phyloP scores from a whole-genome alignment of 805 yeast species.

The Candida cerambycidarum region DNA sequence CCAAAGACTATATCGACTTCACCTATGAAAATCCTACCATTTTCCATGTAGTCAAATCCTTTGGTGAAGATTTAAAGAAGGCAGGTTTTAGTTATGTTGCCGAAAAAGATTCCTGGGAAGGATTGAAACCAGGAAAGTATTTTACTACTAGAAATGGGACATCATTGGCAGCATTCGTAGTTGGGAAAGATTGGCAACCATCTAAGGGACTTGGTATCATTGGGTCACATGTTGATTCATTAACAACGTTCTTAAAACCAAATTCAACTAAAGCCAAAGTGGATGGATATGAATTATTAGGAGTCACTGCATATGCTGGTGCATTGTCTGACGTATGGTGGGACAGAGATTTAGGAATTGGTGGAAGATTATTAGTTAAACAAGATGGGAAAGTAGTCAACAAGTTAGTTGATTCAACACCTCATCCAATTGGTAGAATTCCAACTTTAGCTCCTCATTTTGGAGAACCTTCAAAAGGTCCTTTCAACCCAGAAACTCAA shows the following conservation, averaged over 20 bases:
- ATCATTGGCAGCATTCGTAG: conserved; percentile 35
- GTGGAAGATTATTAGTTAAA: conserved; percentile 34
- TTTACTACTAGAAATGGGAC: conserved; percentile 30
- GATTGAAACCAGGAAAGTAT: conserved; percentile 19
- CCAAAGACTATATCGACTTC: conserved; percentile 25
- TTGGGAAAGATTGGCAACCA: conserved; percentile 39
- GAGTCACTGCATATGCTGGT: conserved; percentile 44
- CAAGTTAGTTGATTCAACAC: conserved; percentile 31
- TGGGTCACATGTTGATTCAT: conserved; percentile 38
- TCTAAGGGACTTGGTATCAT: conserved; percentile 15
- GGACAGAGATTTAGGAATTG: conserved; percentile 44
- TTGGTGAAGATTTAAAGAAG: conserved; percentile 21
- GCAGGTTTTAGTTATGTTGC: conserved; percentile 30
- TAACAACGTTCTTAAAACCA: conserved; percentile 25
- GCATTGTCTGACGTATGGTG: conserved; percentile 35
- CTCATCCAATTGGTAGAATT: conserved; percentile 37
- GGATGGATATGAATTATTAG: conserved; percentile 36
- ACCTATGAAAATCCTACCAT: conserved; percentile 44
- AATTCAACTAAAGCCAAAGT: conserved; percentile 20
- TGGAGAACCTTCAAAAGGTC: conserved; percentile 24
- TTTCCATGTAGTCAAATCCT: conserved; percentile 32
- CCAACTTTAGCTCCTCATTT: conserved; percentile 44
- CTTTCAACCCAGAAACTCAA: conserved; percentile 37
- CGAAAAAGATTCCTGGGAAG: conserved; percentile 21
- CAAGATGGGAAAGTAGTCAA: conserved; percentile 19